Base-by-base conservation (phyloP, 495 filamentous ascomycete genomes). In the Neurospora discreta region DNA sequence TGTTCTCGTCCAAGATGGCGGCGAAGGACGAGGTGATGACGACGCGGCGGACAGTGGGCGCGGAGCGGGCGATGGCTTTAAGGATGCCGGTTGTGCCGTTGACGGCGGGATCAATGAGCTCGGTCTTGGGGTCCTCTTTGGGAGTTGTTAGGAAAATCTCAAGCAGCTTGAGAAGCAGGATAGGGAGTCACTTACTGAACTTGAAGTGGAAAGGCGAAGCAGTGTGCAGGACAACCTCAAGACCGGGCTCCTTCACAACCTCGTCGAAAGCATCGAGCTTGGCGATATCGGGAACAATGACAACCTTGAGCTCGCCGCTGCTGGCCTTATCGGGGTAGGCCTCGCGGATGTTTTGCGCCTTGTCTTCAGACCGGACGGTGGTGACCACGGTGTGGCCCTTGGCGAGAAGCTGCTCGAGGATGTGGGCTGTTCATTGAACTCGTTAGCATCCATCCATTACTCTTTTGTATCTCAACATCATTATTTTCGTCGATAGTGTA, bases 11-110 rank as follows among this genome's bases (percentile, higher is more conserved):
- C 60, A 92, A 67, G 72, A 96, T 91, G 23, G 92, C 84, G 9
- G 94, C 94, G 80, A 95, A 97, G 18, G 92, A 95, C 39, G 89
- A 92, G 1, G 94, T 97, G 74, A 97, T 87, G 68, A 94, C 90
- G 13, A 97, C 91, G 70, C 90, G 85, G 81, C 92, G 94, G 44
- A 97, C 93, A 0, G 82, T 80, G 0, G 93, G 93, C 1, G 93
- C 93, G 72, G 86, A 84, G 69, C 88, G 88, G 78, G 91, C 90
- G 78, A 95, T 87, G 16, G 92, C 90, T 73, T 87, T 87, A 60
- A 98, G 82, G 70, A 98, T 89, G 15, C 89, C 88, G 1, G 89
- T 93, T 6, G 94, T 98, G 52, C 95, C 95, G 77, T 90, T 91
- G 73, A 97, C 86, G 0, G 93, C 93, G 0, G 93, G 93, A 74